Evolutionary conservation across 2,329 filamentous ascomycete genomes (phyloP).

Genomic region (Dactylellina parvicollis): DNA sequence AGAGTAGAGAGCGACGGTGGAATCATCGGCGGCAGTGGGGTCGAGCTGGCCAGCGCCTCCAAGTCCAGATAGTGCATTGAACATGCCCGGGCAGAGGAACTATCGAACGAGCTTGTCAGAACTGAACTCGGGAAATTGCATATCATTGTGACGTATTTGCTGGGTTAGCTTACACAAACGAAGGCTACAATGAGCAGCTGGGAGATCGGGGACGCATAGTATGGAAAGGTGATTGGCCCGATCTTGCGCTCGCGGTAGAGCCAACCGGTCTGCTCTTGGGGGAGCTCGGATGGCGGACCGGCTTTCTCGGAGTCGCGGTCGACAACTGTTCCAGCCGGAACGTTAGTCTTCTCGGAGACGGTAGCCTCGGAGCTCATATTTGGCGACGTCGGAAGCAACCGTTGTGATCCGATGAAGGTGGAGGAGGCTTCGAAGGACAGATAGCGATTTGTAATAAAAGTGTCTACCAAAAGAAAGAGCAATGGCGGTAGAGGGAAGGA

Average conservation of each 20-base stretch:
- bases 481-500: conserved; percentile 22
- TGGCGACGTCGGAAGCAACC: background rate
- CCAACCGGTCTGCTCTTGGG: conserved; percentile 67
- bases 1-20: conserved; percentile 63
- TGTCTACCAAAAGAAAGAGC: conserved; percentile 35
- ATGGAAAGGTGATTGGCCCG: conserved; percentile 67
- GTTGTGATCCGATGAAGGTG: background rate
- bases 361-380: conserved; percentile 39
- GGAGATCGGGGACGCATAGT: conserved; percentile 77
- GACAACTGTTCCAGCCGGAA: conserved; percentile 19
- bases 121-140: conserved; percentile 65
- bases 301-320: conserved; percentile 47
- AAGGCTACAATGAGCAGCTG: conserved; percentile 77
- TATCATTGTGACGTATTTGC: conserved; percentile 75
- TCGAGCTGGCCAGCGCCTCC: conserved; percentile 58
- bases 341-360: conserved; percentile 30
- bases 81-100: conserved; percentile 62
- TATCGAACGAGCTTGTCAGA: conserved; percentile 72
- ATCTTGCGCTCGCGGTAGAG: conserved; percentile 73
- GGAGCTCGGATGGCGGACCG: background rate
- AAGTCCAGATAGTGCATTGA: conserved; percentile 58
- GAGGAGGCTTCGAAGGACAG: conserved; percentile 12
- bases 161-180: conserved; percentile 65
- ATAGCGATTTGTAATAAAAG: background rate
- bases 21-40: conserved; percentile 55